phyloP scores from a whole-genome alignment of 441 rosid species.

The Erodium texanum region DNA sequence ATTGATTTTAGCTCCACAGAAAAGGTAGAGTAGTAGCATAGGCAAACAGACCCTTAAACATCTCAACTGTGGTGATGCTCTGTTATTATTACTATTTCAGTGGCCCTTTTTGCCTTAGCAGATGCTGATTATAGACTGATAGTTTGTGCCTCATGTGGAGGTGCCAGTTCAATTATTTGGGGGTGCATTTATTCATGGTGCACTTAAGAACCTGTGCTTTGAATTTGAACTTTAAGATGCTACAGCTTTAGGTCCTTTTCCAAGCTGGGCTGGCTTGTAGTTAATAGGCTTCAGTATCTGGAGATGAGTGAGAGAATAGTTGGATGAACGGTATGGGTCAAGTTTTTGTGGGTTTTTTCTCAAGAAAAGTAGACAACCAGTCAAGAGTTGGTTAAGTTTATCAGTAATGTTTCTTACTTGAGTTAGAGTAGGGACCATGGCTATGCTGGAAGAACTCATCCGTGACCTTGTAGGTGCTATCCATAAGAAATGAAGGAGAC shows the following conservation, averaged over 20 bases:
- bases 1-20: neutral
- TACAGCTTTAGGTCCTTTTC: neutral
- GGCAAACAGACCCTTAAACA: neutral
- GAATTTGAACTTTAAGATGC: neutral
- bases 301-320: neutral
- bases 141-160: neutral
- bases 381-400: neutral
- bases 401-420: neutral
- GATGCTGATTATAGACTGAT: conserved; percentile 4
- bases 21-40: neutral
- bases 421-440: neutral
- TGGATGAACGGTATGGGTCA: neutral
- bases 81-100: neutral
- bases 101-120: conserved; percentile 5
- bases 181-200: neutral
- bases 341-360: neutral
- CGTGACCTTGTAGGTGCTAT: neutral
- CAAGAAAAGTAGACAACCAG: neutral
- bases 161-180: conserved; percentile 3
- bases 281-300: neutral
- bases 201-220: neutral
- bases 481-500: neutral
- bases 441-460: neutral
- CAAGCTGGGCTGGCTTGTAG: conserved; percentile 5
- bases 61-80: neutral